Evolutionary conservation across 73 alveolate genomes (phyloP).

Genomic region (Paramecium bursaria): DNA sequence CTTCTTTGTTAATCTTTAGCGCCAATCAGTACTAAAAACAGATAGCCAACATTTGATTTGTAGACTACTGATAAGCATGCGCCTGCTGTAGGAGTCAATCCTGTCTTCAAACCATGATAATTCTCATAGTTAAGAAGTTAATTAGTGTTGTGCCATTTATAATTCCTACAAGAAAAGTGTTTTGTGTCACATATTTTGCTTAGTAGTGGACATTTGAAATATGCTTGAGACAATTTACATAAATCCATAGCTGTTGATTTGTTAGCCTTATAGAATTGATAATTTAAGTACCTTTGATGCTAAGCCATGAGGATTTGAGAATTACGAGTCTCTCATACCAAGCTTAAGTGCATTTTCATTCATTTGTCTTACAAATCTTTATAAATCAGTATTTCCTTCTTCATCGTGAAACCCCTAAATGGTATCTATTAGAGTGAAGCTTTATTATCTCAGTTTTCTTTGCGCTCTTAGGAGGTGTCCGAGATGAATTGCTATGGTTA

Average conservation of each 20-base stretch:
- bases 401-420: constrained; percentile 41
- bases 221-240: constrained; percentile 57
- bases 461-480: constrained; percentile 48
- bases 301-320: constrained; percentile 75
- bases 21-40: constrained; percentile 58
- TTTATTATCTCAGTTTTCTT: constrained; percentile 8
- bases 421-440: constrained; percentile 4
- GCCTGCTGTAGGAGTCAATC: constrained; percentile 91
- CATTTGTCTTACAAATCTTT: constrained; percentile 72
- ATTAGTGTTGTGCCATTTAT: constrained; percentile 86
- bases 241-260: constrained; percentile 69
- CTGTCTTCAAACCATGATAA: constrained; percentile 85
- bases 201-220: constrained; percentile 57
- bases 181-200: constrained; percentile 59
- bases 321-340: constrained; percentile 67
- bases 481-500: constrained; percentile 70
- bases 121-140: constrained; percentile 74
- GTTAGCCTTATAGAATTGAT: constrained; percentile 35
- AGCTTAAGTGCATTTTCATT: constrained; percentile 63
- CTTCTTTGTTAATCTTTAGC: constrained; percentile 62
- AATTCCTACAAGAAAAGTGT: constrained; percentile 72
- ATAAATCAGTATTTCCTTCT: neutral
- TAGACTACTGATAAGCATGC: constrained; percentile 79
- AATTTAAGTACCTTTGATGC: constrained; percentile 41
- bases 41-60: neutral